Evolutionary conservation across 345 rosid species (phyloP), one percentile per base, ranked within the genome.

Genomic region (Murraya paniculata): DNA sequence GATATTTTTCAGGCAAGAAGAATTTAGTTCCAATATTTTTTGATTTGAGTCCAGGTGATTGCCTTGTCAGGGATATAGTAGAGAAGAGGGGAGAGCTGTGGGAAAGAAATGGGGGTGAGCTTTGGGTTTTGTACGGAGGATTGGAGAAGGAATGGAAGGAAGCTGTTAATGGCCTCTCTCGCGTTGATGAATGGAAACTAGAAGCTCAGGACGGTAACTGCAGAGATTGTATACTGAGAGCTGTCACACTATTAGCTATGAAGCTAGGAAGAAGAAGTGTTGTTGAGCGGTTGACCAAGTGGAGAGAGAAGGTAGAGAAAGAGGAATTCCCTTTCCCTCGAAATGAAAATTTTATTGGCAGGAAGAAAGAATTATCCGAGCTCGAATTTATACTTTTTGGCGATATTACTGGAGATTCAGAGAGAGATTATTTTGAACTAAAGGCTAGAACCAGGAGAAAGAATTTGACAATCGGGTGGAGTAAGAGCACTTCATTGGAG

Each of bases 141-240:
- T 72, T 91, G 72, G 99, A 96, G 87, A 90, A 87, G 81, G 99
- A 96, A 68, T 96, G 99, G 98, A 96, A 80, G 82, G 99, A 92
- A 78, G 98, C 98, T 0, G 88, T 96, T 45, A 85, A 85, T 36
- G 87, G 94, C 76, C 84, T 96, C 30, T 85, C 89, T 9, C 86
- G 92, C 4, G 91, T 86, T 74, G 94, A 90, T 84, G 98, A 96
- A 27, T 91, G 97, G 95, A 94, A 94, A 82, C 90, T 94, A 45
- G 97, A 94, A 83, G 97, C 98, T 83, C 93, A 83, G 65, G 93
- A 91, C 24, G 98, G 98, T 64, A 88, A 89, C 68, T 94, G 97
- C 98, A 91, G 98, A 86, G 97, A 92, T 27, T 92, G 98, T 86
- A 89, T 94, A 53, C 80, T 91, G 76, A 87, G 89, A 65, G 88